A percentile compares a stretch with the other conserved stretches of the same genome.
phyloP scores from a whole-genome alignment of 1,284 basidiomycete genomes.

The Athelia sp. region DNA sequence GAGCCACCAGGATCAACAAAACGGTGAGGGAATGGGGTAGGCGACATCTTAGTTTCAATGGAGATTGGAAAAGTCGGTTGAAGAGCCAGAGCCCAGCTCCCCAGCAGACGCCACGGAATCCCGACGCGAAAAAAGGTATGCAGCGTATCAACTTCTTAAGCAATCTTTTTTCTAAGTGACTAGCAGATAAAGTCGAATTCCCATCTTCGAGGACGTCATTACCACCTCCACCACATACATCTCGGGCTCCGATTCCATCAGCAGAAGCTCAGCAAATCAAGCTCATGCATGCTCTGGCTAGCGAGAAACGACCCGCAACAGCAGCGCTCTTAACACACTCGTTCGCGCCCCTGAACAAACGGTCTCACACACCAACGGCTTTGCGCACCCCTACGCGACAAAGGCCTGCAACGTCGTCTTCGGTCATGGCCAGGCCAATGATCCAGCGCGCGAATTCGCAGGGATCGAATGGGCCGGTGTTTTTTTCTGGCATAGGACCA shows the following conservation, averaged over 20 bases:
- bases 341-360: constrained; percentile 3
- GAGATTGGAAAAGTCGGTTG: constrained; percentile 44
- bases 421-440: constrained; percentile 20
- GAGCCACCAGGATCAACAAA: constrained; percentile 16
- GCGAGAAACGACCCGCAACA: constrained; percentile 16
- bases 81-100: constrained; percentile 31
- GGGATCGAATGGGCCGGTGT: constrained; percentile 15
- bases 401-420: constrained; percentile 11
- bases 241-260: constrained; percentile 4
- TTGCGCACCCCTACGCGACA: constrained; percentile 12
- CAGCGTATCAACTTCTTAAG: constrained; percentile 5
- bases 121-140: constrained; percentile 4
- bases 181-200: constrained; percentile 7
- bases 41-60: constrained; percentile 49
- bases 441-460: constrained; percentile 46
- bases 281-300: background rate
- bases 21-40: constrained; percentile 49
- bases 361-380: constrained; percentile 23
- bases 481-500: constrained; percentile 13
- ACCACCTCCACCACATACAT: background rate
- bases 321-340: constrained; percentile 15
- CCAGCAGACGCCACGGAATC: constrained; percentile 3
- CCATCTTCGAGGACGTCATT: background rate
- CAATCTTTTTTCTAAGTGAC: constrained; percentile 7
- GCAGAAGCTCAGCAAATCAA: background rate